Conservation (phyloP, 2,329 filamentous ascomycete genomes). For the Coleophoma eucalyptorum region DNA sequence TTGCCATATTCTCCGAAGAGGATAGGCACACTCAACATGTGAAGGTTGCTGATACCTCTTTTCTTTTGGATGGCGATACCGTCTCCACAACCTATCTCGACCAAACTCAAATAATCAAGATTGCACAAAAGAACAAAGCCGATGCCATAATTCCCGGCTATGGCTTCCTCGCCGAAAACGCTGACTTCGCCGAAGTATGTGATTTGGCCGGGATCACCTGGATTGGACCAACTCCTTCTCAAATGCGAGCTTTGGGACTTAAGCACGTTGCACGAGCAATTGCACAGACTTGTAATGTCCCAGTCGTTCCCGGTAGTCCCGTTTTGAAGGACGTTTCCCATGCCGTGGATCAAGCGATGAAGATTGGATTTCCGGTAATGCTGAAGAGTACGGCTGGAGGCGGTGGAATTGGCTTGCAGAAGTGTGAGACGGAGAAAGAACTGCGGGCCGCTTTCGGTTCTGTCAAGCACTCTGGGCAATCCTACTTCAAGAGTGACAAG, state of each 20-base stretch:
- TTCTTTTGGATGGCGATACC: constrained; percentile 22
- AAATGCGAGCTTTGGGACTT: constrained; percentile 32
- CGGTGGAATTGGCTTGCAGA: constrained; percentile 39
- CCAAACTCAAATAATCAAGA: constrained; percentile 37
- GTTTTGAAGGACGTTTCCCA: constrained; percentile 24
- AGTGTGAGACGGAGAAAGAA: constrained; percentile 26
- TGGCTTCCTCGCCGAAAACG: constrained; percentile 62
- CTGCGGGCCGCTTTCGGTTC: constrained; percentile 29
- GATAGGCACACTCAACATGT: background rate
- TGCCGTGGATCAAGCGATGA: constrained; percentile 21
- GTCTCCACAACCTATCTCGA: constrained; percentile 49
- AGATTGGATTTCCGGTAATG: constrained; percentile 37
- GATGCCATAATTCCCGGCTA: constrained; percentile 66
- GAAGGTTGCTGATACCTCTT: background rate
- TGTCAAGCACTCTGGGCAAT: constrained; percentile 32
- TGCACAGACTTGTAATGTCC: constrained; percentile 25
- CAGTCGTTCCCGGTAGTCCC: constrained; percentile 29
- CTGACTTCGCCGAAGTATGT: constrained; percentile 53
- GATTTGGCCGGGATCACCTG: constrained; percentile 50
- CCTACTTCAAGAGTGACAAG: constrained; percentile 45
- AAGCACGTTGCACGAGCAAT: constrained; percentile 34
- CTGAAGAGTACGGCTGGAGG: constrained; percentile 43
- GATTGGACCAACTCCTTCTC: constrained; percentile 50
- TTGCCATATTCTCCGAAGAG: constrained; percentile 9
- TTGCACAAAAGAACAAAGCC: constrained; percentile 43